phyloP scores from a whole-genome alignment of 495 filamentous ascomycete species.

The Penicillium antarcticum region DNA sequence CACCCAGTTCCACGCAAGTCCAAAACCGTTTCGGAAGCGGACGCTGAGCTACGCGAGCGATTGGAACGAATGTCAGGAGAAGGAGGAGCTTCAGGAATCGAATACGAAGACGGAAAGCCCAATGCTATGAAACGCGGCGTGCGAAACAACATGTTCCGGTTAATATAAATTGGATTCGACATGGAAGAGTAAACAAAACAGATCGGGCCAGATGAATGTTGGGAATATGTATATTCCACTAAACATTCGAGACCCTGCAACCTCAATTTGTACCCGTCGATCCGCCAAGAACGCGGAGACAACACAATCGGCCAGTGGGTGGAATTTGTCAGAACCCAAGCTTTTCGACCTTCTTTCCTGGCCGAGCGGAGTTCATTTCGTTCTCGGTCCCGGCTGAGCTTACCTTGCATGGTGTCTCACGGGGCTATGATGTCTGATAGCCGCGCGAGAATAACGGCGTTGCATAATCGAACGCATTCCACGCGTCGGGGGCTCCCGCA shows the following conservation, averaged over 20 bases:
- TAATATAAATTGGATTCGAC: conserved; percentile 42
- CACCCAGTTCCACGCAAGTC: conserved; percentile 5
- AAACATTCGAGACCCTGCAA: too few relatives aligned
- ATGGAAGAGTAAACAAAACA: not conserved
- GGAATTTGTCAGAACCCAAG: not conserved
- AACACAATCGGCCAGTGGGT: too few relatives aligned
- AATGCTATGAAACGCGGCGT: conserved; percentile 76
- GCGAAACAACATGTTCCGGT: conserved; percentile 74
- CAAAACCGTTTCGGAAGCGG: conserved; percentile 59
- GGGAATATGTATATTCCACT: not conserved
- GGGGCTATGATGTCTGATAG: not conserved
- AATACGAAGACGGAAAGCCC: conserved; percentile 74
- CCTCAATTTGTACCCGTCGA: too few relatives aligned
- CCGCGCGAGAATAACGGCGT: not conserved
- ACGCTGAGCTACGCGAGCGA: conserved; percentile 64
- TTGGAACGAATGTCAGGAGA: conserved; percentile 69
- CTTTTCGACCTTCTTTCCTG: not conserved
- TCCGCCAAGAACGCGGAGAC: not conserved
- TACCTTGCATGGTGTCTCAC: not conserved
- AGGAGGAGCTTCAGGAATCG: conserved; percentile 73
- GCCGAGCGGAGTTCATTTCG: not conserved
- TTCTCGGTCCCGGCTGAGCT: not conserved
- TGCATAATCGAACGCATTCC: conserved; percentile 7
- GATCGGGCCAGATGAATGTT: not conserved
- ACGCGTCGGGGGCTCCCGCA: conserved; percentile 1